phyloP scores from a whole-genome alignment of 2,329 filamentous ascomycete species.

The Calycina herbarum region DNA sequence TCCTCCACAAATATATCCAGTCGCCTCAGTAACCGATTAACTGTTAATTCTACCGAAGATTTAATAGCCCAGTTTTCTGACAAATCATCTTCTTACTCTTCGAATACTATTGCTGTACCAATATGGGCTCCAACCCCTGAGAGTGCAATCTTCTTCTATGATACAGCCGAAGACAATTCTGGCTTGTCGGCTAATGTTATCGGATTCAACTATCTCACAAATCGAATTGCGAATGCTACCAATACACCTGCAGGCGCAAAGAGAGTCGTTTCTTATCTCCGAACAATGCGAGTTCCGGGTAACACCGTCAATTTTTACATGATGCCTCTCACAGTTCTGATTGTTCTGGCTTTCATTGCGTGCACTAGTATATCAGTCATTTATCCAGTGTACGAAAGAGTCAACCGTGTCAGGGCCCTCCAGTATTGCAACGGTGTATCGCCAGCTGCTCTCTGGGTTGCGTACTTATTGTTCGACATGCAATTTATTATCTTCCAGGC shows the following conservation, averaged over 20 bases:
- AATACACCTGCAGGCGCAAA: constrained; percentile 20
- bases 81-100: constrained; percentile 11
- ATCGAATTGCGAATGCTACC: constrained; percentile 29
- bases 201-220: constrained; percentile 27
- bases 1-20: not conserved
- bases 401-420: constrained; percentile 31
- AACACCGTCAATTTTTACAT: constrained; percentile 19
- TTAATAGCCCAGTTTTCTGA: constrained; percentile 24
- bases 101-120: constrained; percentile 20
- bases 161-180: constrained; percentile 3
- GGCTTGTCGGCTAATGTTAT: constrained; percentile 9
- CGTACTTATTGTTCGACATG: constrained; percentile 32
- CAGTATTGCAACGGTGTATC: constrained; percentile 35
- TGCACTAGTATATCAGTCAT: constrained; percentile 30
- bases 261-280: constrained; percentile 16
- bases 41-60: constrained; percentile 21
- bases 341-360: constrained; percentile 29
- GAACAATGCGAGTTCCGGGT: constrained; percentile 18
- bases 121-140: constrained; percentile 26
- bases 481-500: constrained; percentile 31
- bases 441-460: constrained; percentile 32
- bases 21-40: constrained; percentile 17
- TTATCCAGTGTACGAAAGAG: constrained; percentile 32
- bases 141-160: constrained; percentile 24
- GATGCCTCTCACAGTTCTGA: constrained; percentile 26